These are phyloP conservation scores for Vaccinium darrowii DNA, from an alignment of 148 eudicot genomes.

Conservation along the genomic window DNA sequence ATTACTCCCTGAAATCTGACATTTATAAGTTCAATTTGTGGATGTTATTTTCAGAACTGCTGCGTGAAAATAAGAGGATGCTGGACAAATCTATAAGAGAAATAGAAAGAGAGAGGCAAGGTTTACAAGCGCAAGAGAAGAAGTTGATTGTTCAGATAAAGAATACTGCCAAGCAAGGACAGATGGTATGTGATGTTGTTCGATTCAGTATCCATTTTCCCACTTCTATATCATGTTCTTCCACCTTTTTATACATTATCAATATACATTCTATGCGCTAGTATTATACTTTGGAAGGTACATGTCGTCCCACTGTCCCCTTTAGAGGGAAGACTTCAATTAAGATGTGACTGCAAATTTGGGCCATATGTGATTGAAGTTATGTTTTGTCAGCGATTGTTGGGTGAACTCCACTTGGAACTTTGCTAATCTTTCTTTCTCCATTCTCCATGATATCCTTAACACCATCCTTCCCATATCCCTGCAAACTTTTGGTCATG, in stretches of 20 bases:
- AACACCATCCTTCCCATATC: too few species aligned
- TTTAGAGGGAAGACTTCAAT: not conserved
- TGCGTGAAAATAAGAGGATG: conserved; percentile 98
- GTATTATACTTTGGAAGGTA: not conserved
- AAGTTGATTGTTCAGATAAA: conserved; percentile 87
- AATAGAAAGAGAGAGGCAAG: conserved; percentile 95
- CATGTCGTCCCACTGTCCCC: not conserved
- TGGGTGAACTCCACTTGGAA: too few species aligned
- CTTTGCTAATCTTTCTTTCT: too few species aligned
- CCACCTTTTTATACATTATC: not conserved
- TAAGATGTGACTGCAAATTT: not conserved
- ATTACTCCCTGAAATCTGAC: not conserved
- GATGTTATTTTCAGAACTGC: conserved; percentile 54
- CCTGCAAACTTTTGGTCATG: too few species aligned
- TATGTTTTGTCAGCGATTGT: not conserved
- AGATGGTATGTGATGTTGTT: conserved; percentile 61
- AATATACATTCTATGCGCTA: too few species aligned
- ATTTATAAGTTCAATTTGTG: conserved; percentile 6
- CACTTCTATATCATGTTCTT: not conserved
- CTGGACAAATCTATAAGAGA: conserved; percentile 94
- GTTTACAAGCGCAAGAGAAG: conserved; percentile 95
- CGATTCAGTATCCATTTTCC: not conserved
- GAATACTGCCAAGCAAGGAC: conserved; percentile 99
- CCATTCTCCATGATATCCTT: too few species aligned
- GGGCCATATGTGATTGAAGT: not conserved